These are phyloP conservation scores for Metschnikowia colocasiae DNA, from an alignment of 805 yeast species.

Conservation along the genomic window DNA sequence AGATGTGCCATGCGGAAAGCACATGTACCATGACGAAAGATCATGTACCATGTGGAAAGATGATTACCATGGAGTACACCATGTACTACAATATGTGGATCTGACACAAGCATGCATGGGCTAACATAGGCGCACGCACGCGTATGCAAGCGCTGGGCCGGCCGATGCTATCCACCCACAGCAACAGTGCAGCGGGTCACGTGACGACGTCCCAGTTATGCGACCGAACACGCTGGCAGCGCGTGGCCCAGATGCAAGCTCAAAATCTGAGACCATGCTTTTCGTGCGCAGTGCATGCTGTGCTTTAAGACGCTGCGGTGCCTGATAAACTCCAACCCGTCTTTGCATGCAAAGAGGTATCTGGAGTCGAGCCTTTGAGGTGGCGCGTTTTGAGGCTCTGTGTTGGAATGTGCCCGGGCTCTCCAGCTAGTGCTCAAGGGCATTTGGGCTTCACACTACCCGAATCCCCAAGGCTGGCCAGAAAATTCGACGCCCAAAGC, in stretches of 20 bases:
- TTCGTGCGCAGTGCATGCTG: conserved; percentile 6
- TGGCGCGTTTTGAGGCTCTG: neutral
- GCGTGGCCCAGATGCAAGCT: conserved; percentile 4
- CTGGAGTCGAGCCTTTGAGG: neutral
- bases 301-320: conserved; percentile 2
- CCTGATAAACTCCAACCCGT: neutral
- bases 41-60: neutral
- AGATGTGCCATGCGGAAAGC: neutral
- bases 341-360: neutral
- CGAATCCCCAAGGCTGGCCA: neutral
- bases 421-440: neutral
- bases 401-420: neutral
- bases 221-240: conserved; percentile 5
- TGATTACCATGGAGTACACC: no score
- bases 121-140: conserved; percentile 6
- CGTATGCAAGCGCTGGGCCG: conserved; percentile 4
- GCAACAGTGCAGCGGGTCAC: conserved; percentile 2
- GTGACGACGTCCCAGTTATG: neutral
- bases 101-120: conserved; percentile 5
- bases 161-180: neutral
- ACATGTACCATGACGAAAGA: neutral
- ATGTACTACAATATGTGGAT: neutral
- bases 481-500: neutral
- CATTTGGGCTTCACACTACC: neutral
- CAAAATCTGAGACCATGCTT: conserved; percentile 4